Evolutionary conservation across 352 stramenopile species (phyloP), one percentile per base, ranked within the genome.

Genomic region (Albugo laibachii): DNA sequence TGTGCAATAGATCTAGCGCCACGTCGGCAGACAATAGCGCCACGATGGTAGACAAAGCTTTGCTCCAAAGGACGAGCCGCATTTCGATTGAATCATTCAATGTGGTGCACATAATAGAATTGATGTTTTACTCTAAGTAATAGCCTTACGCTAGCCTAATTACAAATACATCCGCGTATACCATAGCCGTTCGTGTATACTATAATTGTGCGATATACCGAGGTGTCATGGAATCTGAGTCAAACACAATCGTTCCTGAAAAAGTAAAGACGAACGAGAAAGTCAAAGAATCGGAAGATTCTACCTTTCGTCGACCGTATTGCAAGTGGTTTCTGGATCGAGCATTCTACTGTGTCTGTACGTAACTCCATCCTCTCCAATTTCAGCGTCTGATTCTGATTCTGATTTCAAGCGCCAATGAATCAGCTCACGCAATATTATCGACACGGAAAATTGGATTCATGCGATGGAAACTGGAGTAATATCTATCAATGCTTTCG

Each of bases 371-470:
- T 53, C 6, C 19, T 19, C 13, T n/a, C 16, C 13, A 2, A 31
- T 8, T 19, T 35, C 16, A 36, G 2, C n/a, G 24, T 48, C 48
- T 36, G 36, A 16, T 4, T 44, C 1, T 20, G 2, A 35, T 13
- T 27, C 31, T 19, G 37, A 8, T 8, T 24, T 2, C 5, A 40
- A 89, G 77, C 77, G 14, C 74, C 73, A 20, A 66, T 66, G 10
- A 82, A 86, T 50, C 77, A 89, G 45, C 73, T 85, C 68, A 74
- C 73, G 50, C 66, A 83, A 48, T 85, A 82, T 53, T 89, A 89
- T 50, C 66, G 73, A 31, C 61, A 75, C 40, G 77, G 77, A 1
- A 57, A 59, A 27, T 65, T 72, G 18, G 77, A 89, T 42, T 65
- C 82, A 55, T 89, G 77, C 66, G 77, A 79, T n/a, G 71, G 58